Conservation (phyloP, 2,329 filamentous ascomycete genomes). For the Endoconidiophora laricicola region DNA sequence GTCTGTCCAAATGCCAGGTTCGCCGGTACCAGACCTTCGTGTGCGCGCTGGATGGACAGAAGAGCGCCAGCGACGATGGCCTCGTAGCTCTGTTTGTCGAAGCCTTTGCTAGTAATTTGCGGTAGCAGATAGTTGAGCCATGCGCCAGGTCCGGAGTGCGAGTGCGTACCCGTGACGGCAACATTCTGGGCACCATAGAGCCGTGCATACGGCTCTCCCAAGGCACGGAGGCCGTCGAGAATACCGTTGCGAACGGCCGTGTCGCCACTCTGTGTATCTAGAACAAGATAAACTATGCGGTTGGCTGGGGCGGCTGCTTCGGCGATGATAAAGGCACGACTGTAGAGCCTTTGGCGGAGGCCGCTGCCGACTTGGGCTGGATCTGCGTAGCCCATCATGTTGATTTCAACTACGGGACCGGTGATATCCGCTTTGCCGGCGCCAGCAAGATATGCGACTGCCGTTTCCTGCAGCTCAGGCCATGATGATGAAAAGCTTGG, state of each 20-base stretch:
- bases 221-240: conserved; percentile 48
- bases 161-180: conserved; percentile 83
- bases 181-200: conserved; percentile 67
- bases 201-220: conserved; percentile 54
- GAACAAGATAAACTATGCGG: conserved; percentile 70
- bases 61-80: conserved; percentile 79
- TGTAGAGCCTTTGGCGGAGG: conserved; percentile 73
- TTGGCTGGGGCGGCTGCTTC: conserved; percentile 47
- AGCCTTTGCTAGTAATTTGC: conserved; percentile 76
- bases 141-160: conserved; percentile 76
- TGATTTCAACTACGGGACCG: conserved; percentile 73
- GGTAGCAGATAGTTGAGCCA: conserved; percentile 92
- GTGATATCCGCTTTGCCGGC: conserved; percentile 44
- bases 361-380: conserved; percentile 68
- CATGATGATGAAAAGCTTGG: too few species aligned
- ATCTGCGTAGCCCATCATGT: conserved; percentile 84
- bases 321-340: conserved; percentile 75
- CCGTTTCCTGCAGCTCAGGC: too few species aligned
- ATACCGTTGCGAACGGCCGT: conserved; percentile 82
- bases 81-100: conserved; percentile 70
- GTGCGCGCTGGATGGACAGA: conserved; percentile 65
- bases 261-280: conserved; percentile 78
- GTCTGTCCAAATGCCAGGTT: conserved; percentile 46
- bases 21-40: conserved; percentile 36
- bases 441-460: conserved; percentile 29